These are phyloP conservation scores for Cucumis variabilis DNA, from an alignment of 331 rosid genomes.

Conservation along the genomic window DNA sequence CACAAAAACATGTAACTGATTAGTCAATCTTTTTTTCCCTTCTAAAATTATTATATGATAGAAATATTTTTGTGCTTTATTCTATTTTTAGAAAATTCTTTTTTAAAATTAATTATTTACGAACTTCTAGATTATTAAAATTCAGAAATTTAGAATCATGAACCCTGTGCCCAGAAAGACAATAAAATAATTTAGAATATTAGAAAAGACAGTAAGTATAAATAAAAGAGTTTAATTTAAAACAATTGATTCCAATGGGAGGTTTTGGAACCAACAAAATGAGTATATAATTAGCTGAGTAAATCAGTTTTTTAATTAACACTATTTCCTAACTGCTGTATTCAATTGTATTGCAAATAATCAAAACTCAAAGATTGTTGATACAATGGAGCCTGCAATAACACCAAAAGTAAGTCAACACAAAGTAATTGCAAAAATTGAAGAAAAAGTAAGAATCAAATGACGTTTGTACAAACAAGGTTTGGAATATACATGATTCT, in stretches of 20 bases:
- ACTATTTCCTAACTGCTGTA: not conserved
- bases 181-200: constrained; percentile 5
- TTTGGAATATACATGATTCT: not conserved
- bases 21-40: too few species aligned
- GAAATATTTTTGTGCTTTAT: too few species aligned
- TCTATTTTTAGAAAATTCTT: too few species aligned
- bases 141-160: not conserved
- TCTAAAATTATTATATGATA: too few species aligned
- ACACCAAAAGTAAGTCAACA: not conserved
- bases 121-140: too few species aligned
- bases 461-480: not conserved
- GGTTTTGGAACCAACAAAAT: not conserved
- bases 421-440: constrained; percentile 22
- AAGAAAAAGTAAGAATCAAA: not conserved
- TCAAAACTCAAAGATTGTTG: constrained; percentile 87
- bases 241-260: not conserved
- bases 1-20: too few species aligned
- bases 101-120: too few species aligned
- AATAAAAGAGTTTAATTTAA: not conserved
- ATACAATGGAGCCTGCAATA: constrained; percentile 85
- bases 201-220: not conserved
- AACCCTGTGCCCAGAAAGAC: not conserved
- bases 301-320: constrained; percentile 13
- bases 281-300: not conserved
- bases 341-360: constrained; percentile 70